Percentiles rank a stretch among this genome's conserved stretches.
These are phyloP conservation scores for Boletellus ananas DNA, from an alignment of 768 basidiomycete species.

Conservation along the genomic window DNA sequence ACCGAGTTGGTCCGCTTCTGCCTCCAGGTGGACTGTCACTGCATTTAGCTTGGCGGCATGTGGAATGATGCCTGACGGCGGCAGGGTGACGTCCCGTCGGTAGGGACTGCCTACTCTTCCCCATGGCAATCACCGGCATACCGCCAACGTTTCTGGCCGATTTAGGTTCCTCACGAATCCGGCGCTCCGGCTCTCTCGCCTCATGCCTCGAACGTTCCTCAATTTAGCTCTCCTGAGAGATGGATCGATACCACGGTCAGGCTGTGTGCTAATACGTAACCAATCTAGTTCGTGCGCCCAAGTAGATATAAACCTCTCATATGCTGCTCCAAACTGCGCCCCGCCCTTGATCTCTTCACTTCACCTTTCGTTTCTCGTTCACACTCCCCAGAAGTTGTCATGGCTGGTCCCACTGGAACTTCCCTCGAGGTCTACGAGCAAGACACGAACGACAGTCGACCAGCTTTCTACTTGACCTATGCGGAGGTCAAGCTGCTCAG, in stretches of 20 bases:
- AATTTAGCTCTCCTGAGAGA: not conserved
- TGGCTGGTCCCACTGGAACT: conserved; percentile 4
- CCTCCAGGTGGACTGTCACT: too few species aligned
- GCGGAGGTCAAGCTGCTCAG: conserved; percentile 58
- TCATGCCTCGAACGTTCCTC: conserved; percentile 2
- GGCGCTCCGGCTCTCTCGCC: not conserved
- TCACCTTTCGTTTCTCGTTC: too few species aligned
- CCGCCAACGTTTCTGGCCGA: not conserved
- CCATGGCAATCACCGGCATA: conserved; percentile 1
- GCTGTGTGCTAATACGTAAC: conserved; percentile 2
- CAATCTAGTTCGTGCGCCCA: not conserved
- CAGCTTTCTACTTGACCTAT: conserved; percentile 38
- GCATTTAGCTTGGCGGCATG: too few species aligned
- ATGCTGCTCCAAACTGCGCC: not conserved
- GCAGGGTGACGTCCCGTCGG: not conserved
- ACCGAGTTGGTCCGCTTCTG: too few species aligned
- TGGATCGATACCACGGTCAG: not conserved
- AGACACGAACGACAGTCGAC: conserved; percentile 25
- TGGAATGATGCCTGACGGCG: not conserved
- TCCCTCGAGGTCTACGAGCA: conserved; percentile 29
- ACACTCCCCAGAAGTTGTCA: not conserved
- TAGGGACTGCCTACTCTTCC: not conserved
- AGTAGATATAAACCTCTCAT: not conserved
- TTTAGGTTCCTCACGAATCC: not conserved
- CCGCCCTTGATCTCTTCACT: not conserved